These are phyloP conservation scores for Primulina eburnea DNA, from an alignment of 257 asterid genomes.

Conservation along the genomic window DNA sequence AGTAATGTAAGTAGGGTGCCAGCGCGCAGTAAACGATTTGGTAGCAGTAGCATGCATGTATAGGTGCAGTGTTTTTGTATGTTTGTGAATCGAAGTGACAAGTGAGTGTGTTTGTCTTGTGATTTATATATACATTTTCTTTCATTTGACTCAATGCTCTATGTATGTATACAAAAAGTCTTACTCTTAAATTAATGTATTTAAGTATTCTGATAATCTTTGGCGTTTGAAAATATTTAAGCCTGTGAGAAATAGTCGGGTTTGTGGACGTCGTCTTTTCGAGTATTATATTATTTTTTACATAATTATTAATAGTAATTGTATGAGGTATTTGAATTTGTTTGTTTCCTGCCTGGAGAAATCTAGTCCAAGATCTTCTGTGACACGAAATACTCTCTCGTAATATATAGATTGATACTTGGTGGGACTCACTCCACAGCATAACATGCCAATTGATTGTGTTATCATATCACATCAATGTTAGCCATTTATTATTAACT, in stretches of 20 bases:
- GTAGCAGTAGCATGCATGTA: conserved; percentile 12
- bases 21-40: background rate
- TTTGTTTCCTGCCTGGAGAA: conserved; percentile 47
- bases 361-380: conserved; percentile 44
- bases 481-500: background rate
- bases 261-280: no score
- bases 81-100: background rate
- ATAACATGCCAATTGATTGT: conserved; percentile 44
- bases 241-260: no score
- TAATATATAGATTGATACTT: conserved; percentile 17
- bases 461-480: conserved; percentile 40
- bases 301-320: no score
- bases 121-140: no score
- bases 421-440: conserved; percentile 25
- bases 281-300: no score
- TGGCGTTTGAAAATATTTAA: no score
- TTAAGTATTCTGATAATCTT: no score
- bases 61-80: background rate
- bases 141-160: no score
- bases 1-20: conserved; percentile 21
- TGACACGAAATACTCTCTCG: background rate
- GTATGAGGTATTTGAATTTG: conserved; percentile 32
- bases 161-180: no score
- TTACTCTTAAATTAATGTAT: no score
- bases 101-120: background rate